Base-by-base conservation (phyloP, 1,284 basidiomycete genomes). In the Cryptococcus depauperatus region DNA sequence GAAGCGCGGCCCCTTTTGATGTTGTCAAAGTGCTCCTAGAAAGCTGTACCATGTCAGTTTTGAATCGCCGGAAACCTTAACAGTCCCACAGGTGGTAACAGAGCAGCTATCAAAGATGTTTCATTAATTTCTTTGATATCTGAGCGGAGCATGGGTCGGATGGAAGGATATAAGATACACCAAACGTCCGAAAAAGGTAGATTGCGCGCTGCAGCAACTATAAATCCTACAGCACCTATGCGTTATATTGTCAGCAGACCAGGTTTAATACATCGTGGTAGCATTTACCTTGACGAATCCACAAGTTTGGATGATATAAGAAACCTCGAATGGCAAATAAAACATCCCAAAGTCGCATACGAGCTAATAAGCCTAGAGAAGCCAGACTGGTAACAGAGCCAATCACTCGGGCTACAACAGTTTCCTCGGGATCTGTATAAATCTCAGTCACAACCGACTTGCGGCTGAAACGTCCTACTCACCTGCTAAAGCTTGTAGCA, bases 351-450 rank as follows among this genome's bases (percentile, higher is more conserved):
- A 95, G 81, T n/a, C 84, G 79, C 78, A 85, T 84, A 63, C 90
- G 88, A 62, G 86, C 82, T 65, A 97, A 84, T 4, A 97, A 69
- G 0, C 86, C 84, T 3, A 91, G 76, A 59, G 91, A 84, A 43
- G 86, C 85, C 16, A 98, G 75, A 58, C 82, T 85, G 0, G 85
- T 86, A 37, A 98, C 74, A 0, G 91, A 82, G 0, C 78, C 76
- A 21, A 99, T 74, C 0, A 97, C 93, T 55, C 85, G 82, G 0
- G 85, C 84, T 10, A 93, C 83, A 10, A 98, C 92, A 8, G 81
- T 83, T 63, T 98, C 93, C 70, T 99, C 93, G 1, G 87, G 82
- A 65, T 99, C 95, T 92, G 55, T n/a, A n/a, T n/a, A n/a, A n/a
- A n/a, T n/a, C n/a, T n/a, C n/a, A n/a, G n/a, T n/a, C n/a, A 8